phyloP scores from a whole-genome alignment of 176 grass and related monocot genomes.

The Raddia distichophylla region DNA sequence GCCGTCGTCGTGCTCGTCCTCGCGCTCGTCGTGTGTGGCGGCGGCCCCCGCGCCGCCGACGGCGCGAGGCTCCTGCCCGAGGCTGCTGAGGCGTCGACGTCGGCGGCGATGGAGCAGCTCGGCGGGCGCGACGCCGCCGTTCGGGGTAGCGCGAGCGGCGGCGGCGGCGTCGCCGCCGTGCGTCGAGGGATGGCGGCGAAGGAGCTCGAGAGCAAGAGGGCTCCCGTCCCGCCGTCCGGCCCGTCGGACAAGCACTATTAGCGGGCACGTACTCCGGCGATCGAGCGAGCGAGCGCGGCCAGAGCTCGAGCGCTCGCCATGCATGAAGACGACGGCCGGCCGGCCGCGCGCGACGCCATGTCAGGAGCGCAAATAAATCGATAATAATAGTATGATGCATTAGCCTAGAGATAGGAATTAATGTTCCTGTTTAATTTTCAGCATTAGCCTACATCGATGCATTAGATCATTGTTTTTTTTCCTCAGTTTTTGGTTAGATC shows the following conservation, averaged over 20 bases:
- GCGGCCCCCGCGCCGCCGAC: neutral
- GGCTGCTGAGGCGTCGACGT: neutral
- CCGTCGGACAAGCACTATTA: constrained; percentile 5
- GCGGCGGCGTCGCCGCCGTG: neutral
- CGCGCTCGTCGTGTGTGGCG: neutral
- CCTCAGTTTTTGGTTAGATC: neutral
- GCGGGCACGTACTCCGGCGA: neutral
- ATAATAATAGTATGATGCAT: neutral
- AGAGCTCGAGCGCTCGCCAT: neutral
- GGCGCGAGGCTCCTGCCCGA: constrained; percentile 38
- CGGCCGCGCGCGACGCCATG: neutral
- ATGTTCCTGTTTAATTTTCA: neutral
- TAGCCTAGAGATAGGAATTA: neutral
- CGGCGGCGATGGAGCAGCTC: neutral
- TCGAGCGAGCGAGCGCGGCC: neutral
- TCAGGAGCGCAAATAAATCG: neutral
- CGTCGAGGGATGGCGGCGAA: neutral
- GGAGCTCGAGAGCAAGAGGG: neutral
- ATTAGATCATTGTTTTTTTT: neutral
- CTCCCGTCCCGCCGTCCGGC: constrained; percentile 35
- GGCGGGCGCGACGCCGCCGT: neutral
- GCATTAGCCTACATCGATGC: neutral
- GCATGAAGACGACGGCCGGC: neutral
- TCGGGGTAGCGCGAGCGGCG: neutral
- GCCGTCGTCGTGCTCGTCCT: neutral